These are phyloP conservation scores for Salix dunnii DNA, from an alignment of 345 rosid genomes.

Conservation along the genomic window DNA sequence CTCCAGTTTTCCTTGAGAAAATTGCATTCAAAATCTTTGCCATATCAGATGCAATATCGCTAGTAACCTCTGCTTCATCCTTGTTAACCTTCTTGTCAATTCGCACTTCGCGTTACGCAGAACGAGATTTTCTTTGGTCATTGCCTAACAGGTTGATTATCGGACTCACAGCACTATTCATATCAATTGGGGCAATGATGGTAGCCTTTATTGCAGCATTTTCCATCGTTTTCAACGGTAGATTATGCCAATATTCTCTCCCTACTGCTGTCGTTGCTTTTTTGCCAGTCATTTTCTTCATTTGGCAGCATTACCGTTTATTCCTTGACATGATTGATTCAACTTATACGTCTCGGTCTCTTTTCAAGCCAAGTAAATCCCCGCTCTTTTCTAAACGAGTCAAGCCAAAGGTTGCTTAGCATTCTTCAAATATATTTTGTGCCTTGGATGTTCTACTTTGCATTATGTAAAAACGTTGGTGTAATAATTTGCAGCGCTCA, in stretches of 20 bases:
- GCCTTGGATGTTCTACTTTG: too few species aligned
- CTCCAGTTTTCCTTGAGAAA: neutral
- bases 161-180: slow-evolving; percentile 3
- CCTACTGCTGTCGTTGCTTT: neutral
- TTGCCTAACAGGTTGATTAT: slow-evolving; percentile 9
- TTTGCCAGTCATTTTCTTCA: neutral
- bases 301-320: neutral
- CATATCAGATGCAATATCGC: slow-evolving; percentile 10
- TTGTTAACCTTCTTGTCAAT: slow-evolving; percentile 10
- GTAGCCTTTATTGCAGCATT: neutral
- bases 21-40: neutral
- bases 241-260: neutral
- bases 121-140: neutral
- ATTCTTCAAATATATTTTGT: too few species aligned
- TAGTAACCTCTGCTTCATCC: neutral
- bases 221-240: neutral
- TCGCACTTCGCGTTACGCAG: slow-evolving; percentile 1
- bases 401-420: too few species aligned
- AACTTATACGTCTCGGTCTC: neutral
- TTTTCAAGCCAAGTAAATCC: neutral
- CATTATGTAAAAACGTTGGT: too few species aligned
- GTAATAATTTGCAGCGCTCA: too few species aligned
- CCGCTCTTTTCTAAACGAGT: neutral
- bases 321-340: neutral
- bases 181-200: slow-evolving; percentile 21